Evolutionary conservation across 768 basidiomycete genomes (phyloP), one percentile per base, ranked within the genome.

Genomic region (Trametes cingulata): DNA sequence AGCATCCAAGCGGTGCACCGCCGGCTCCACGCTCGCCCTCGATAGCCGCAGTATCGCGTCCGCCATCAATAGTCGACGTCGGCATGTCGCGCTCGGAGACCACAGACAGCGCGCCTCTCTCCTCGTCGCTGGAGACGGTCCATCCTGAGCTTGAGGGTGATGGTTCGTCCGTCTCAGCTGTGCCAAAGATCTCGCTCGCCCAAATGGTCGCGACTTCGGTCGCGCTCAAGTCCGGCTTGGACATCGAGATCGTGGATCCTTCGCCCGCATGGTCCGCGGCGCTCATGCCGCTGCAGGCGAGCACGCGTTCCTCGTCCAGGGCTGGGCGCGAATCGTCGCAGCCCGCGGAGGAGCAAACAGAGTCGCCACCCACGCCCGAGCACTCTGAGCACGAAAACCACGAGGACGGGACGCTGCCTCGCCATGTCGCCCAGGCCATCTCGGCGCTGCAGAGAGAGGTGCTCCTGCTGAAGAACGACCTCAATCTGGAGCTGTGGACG

Each of bases 401-500:
- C 2, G 50, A 20, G 17, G 56, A 61, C 35, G 52, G 56, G 9
- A 20, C 52, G 7, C 14, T 58, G 29, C 56, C 52, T 1, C 43
- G 20, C 13, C 82, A 82, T 65, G 77, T 85, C n/a, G 77, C 78
- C n/a, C 81, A 85, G 54, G 86, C 85, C 9, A 84, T 94, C 29
- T 81, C 86, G 14, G 79, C 76, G 6, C 75, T 95, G 58, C 93
- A 95, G 71, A 79, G 88, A 43, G 90, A 94, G 67, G 79, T 90
- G 1, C 72, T 93, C 2, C 72, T 93, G 27, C 76, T 94, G 27
- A 80, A 88, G 49, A 91, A 86, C 68, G 91, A 94, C 64, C 82
- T 94, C 41, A 91, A 92, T 69, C 91, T 93, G 61, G 90, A 94
- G 74, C 77, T 87, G 24, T 95, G 91, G 90, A 75, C 90, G 41